Evolutionary conservation across 306 rosid genomes (phyloP).

Genomic region (Astragalus glycyphyllos): DNA sequence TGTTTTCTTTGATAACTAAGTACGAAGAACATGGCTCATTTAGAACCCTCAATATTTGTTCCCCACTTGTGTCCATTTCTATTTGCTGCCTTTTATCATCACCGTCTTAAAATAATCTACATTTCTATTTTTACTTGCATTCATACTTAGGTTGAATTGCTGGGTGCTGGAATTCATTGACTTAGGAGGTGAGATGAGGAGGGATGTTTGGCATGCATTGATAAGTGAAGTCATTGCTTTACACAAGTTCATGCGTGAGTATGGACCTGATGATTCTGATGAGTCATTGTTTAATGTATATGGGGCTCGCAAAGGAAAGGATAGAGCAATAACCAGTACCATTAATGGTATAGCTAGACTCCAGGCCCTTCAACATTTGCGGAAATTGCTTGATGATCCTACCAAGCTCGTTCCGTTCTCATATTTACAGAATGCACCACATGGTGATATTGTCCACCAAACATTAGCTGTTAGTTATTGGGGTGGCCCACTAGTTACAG

Average conservation of each 20-base stretch:
- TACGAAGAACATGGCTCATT: conserved; percentile 16
- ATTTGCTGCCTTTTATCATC: conserved; percentile 38
- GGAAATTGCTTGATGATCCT: conserved; percentile 88
- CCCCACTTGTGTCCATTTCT: neutral
- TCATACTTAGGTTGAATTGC: conserved; percentile 56
- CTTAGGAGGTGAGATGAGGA: conserved; percentile 98
- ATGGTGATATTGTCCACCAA: conserved; percentile 78
- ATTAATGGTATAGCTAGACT: conserved; percentile 81
- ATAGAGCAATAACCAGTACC: conserved; percentile 70
- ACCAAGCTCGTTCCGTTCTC: conserved; percentile 86
- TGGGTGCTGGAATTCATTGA: conserved; percentile 95
- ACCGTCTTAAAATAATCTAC: conserved; percentile 18
- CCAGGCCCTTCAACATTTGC: conserved; percentile 81
- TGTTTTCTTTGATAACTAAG: neutral
- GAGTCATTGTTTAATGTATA: conserved; percentile 67
- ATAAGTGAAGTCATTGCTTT: conserved; percentile 77
- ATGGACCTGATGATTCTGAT: conserved; percentile 80
- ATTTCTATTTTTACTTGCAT: conserved; percentile 37
- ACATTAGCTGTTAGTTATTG: conserved; percentile 86
- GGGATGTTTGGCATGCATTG: conserved; percentile 93
- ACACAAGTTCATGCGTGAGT: conserved; percentile 75
- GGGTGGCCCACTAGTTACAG: conserved; percentile 81
- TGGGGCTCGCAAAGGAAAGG: conserved; percentile 81
- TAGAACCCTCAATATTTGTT: conserved; percentile 19
- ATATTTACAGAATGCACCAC: conserved; percentile 71